Evolutionary conservation across 148 eudicot species (phyloP).

Genomic region (Rhododendron williamsianum): DNA sequence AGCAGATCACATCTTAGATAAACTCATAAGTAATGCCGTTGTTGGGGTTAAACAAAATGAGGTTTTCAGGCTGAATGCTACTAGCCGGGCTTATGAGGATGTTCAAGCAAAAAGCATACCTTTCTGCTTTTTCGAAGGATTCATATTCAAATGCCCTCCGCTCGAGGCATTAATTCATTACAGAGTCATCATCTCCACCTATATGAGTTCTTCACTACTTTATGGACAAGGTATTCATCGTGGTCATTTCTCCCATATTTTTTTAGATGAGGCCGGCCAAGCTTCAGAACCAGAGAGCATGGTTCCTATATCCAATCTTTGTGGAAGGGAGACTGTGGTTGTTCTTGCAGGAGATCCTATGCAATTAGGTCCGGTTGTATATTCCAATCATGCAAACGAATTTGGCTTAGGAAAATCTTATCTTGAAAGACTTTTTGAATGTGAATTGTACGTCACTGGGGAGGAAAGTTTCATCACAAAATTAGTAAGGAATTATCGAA

Average conservation of each 20-base stretch:
- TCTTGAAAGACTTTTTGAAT: conserved; percentile 38
- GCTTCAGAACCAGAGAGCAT: conserved; percentile 95
- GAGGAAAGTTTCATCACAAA: conserved; percentile 52
- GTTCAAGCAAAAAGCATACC: conserved; percentile 27
- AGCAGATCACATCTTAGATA: conserved; percentile 70
- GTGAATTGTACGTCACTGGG: conserved; percentile 33
- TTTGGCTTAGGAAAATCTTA: conserved; percentile 44
- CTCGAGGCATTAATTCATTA: conserved; percentile 24
- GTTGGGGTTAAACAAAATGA: conserved; percentile 32
- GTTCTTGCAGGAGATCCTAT: conserved; percentile 85
- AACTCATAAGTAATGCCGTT: conserved; percentile 24
- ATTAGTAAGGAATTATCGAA: conserved; percentile 55
- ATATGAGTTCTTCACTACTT: conserved; percentile 57
- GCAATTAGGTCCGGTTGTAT: conserved; percentile 79
- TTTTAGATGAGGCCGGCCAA: conserved; percentile 84
- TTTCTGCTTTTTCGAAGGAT: conserved; percentile 48
- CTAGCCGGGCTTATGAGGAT: conserved; percentile 58
- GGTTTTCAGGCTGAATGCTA: conserved; percentile 70
- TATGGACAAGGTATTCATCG: conserved; percentile 46
- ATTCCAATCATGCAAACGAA: conserved; percentile 22
- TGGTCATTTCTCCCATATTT: conserved; percentile 71
- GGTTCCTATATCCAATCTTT: conserved; percentile 56
- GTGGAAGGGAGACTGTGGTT: conserved; percentile 36
- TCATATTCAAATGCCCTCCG: conserved; percentile 46
- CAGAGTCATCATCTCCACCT: conserved; percentile 64